Percentiles rank a stretch among this genome's conserved stretches.
Conservation (phyloP, 495 filamentous ascomycete species). For the Cercophora sp. region DNA sequence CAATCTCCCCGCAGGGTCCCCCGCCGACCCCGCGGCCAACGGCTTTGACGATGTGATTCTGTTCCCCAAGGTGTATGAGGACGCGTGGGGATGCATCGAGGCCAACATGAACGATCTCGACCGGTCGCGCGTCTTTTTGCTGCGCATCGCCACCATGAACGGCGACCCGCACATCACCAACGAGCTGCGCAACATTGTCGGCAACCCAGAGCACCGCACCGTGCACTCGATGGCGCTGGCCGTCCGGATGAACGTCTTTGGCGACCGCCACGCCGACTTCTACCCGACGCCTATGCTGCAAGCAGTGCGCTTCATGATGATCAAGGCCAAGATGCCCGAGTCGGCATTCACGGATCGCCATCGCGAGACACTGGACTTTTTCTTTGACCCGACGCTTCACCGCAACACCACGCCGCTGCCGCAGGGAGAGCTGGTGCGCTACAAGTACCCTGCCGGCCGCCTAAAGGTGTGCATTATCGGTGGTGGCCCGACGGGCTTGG, state of each 20-base stretch:
- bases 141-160: constrained; percentile 27
- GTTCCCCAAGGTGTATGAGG: constrained; percentile 31
- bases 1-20: background rate
- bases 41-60: constrained; percentile 19
- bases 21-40: background rate
- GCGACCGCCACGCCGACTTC: constrained; percentile 30
- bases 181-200: constrained; percentile 24
- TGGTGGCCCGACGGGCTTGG: constrained; percentile 33
- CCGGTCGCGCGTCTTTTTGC: constrained; percentile 29
- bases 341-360: constrained; percentile 20
- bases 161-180: constrained; percentile 17
- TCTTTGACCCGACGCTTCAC: constrained; percentile 35
- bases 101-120: constrained; percentile 24
- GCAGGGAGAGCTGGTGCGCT: constrained; percentile 20
- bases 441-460: constrained; percentile 30
- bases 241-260: constrained; percentile 27
- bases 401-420: constrained; percentile 27
- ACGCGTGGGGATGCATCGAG: constrained; percentile 27
- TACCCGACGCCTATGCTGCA: constrained; percentile 29
- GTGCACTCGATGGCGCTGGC: constrained; percentile 24
- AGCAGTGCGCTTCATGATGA: constrained; percentile 33
- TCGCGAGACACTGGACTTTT: constrained; percentile 32
- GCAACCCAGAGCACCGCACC: constrained; percentile 15
- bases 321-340: constrained; percentile 29
- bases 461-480: constrained; percentile 31